A percentile compares a stretch with the other conserved stretches of the same genome.
phyloP scores from a whole-genome alignment of 2,329 filamentous ascomycete genomes.

The Phialophora chinensis region DNA sequence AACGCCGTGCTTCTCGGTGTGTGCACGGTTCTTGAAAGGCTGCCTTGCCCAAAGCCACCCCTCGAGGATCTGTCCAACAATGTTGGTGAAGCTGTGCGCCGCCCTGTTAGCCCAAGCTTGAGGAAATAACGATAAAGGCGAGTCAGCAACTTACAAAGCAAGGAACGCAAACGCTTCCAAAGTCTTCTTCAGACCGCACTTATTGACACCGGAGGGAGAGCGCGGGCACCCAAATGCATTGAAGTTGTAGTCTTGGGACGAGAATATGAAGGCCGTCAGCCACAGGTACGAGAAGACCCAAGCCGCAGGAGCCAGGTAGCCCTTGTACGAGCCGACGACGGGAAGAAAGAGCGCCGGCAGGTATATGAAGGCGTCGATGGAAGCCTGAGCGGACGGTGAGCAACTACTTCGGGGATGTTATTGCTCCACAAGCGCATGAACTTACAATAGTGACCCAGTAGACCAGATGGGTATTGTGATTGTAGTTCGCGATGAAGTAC shows the following conservation, averaged over 20 bases:
- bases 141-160: background rate
- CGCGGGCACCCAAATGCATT: background rate
- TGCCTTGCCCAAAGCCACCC: background rate
- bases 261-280: background rate
- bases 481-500: conserved; percentile 14
- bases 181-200: background rate
- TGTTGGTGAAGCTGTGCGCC: background rate
- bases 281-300: background rate
- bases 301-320: background rate
- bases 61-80: background rate
- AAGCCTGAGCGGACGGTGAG: background rate
- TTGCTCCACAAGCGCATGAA: background rate
- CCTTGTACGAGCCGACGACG: background rate
- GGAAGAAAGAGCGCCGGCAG: background rate
- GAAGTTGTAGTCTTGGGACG: background rate
- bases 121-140: background rate
- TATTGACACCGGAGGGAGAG: background rate
- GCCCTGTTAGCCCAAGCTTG: background rate
- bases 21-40: background rate
- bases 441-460: background rate
- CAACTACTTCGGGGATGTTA: too few species aligned
- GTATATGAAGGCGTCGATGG: background rate
- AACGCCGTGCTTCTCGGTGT: background rate
- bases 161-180: background rate
- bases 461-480: background rate